Evolutionary conservation across 495 filamentous ascomycete genomes (phyloP).

Genomic region (Penicillium macrosclerotiorum): DNA sequence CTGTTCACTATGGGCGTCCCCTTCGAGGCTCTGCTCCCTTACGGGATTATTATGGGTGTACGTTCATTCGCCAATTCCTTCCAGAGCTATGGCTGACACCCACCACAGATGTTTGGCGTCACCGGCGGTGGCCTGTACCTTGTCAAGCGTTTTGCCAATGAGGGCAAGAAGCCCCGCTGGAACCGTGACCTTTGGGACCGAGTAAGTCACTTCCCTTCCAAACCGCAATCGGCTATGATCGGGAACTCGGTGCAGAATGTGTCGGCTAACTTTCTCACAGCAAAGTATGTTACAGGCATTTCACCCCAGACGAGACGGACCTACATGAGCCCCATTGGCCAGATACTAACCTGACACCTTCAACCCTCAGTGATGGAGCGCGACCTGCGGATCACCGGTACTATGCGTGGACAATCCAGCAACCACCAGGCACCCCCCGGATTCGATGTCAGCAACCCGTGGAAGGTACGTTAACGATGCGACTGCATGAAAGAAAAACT

Average conservation of each 20-base stretch:
- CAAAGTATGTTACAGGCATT: slow-evolving; percentile 62
- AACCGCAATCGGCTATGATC: slow-evolving; percentile 32
- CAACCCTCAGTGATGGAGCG: slow-evolving; percentile 85
- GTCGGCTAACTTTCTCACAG: slow-evolving; percentile 50
- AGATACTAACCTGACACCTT: slow-evolving; percentile 14
- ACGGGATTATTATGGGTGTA: slow-evolving; percentile 85
- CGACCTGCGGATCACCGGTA: slow-evolving; percentile 86
- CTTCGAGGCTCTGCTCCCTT: slow-evolving; percentile 93
- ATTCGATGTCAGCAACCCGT: slow-evolving; percentile 93
- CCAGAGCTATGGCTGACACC: slow-evolving; percentile 28
- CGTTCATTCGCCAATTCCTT: slow-evolving; percentile 35
- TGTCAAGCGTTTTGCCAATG: slow-evolving; percentile 77
- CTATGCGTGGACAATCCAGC: slow-evolving; percentile 80
- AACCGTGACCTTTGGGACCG: slow-evolving; percentile 90
- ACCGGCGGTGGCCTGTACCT: slow-evolving; percentile 73
- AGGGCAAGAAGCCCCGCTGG: slow-evolving; percentile 80
- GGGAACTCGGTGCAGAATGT: slow-evolving; percentile 20
- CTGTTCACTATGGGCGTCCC: slow-evolving; percentile 78
- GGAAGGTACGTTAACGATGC: slow-evolving; percentile 62
- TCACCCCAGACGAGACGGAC: neutral
- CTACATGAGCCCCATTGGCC: neutral
- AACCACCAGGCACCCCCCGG: slow-evolving; percentile 74
- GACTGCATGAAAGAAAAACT: neutral
- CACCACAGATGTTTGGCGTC: slow-evolving; percentile 80
- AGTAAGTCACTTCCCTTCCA: slow-evolving; percentile 54